A percentile compares a stretch with the other conserved stretches of the same genome.
phyloP scores from a whole-genome alignment of 345 rosid genomes.

The Streptanthus diversifolius region DNA sequence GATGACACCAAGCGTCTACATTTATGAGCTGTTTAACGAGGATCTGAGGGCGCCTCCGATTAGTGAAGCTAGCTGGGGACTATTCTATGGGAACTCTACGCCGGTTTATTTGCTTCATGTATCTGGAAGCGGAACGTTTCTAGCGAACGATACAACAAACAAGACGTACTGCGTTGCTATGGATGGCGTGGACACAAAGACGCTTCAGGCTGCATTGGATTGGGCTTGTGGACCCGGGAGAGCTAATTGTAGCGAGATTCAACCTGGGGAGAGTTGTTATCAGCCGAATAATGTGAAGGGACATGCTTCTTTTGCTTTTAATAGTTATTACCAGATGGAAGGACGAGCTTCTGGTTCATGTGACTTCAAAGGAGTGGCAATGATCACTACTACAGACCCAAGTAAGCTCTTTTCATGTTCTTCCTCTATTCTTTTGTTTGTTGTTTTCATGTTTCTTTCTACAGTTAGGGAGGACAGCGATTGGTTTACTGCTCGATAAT shows the following conservation, averaged over 20 bases:
- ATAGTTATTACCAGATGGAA: conserved; percentile 93
- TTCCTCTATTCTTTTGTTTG: not conserved
- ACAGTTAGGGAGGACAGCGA: not conserved
- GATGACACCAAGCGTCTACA: conserved; percentile 65
- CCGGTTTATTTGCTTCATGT: conserved; percentile 88
- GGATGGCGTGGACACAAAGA: conserved; percentile 68
- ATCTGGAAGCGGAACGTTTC: conserved; percentile 78
- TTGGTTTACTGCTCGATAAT: conserved; percentile 10
- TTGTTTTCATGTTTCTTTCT: not conserved
- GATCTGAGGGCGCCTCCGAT: conserved; percentile 67
- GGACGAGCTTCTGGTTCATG: conserved; percentile 76
- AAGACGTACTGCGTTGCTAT: conserved; percentile 71
- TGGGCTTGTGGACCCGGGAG: conserved; percentile 98
- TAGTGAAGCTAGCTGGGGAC: conserved; percentile 92
- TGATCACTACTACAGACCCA: conserved; percentile 93
- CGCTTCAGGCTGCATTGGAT: conserved; percentile 87
- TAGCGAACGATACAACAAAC: conserved; percentile 95
- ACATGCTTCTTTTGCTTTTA: conserved; percentile 92
- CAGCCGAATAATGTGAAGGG: conserved; percentile 81
- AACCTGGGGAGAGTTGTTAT: conserved; percentile 88
- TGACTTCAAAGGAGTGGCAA: conserved; percentile 94
- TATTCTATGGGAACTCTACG: conserved; percentile 75
- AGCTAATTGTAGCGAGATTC: conserved; percentile 87
- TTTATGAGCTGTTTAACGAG: conserved; percentile 92
- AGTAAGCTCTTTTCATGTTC: conserved; percentile 48